phyloP scores from a whole-genome alignment of 2,329 filamentous ascomycete species.

The Graphilbum sp. region DNA sequence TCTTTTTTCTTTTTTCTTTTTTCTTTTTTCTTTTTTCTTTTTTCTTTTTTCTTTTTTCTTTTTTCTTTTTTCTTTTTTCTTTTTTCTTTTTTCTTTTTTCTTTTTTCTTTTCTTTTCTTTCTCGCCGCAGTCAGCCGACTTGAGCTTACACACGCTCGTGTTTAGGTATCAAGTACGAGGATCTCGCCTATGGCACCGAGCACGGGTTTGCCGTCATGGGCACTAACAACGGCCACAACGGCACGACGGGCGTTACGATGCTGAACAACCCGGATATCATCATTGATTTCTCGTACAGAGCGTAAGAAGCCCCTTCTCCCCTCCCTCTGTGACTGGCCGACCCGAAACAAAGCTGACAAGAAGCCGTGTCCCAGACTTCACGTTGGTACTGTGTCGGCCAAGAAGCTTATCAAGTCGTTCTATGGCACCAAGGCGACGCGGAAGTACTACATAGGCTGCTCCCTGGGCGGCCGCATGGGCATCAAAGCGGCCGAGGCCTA shows the following conservation, averaged over 20 bases:
- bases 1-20: no score
- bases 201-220: constrained; percentile 30
- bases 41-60: no score
- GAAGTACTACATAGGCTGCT: constrained; percentile 42
- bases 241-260: constrained; percentile 18
- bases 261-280: constrained; percentile 20
- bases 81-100: no score
- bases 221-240: constrained; percentile 34
- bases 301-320: constrained; percentile 7
- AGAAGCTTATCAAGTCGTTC: constrained; percentile 27
- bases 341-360: background rate
- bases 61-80: no score
- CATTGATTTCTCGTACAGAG: constrained; percentile 19
- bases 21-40: no score
- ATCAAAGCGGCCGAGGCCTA: constrained; percentile 34
- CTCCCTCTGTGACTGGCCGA: no score
- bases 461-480: constrained; percentile 41
- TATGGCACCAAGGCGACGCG: constrained; percentile 24
- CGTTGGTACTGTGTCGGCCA: constrained; percentile 30
- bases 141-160: no score
- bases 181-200: constrained; percentile 25
- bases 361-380: constrained; percentile 19
- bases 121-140: no score
- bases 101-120: no score
- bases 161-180: constrained; percentile 26